These are phyloP conservation scores for Achlya hypogyna DNA, from an alignment of 352 stramenopile species.

Conservation along the genomic window DNA sequence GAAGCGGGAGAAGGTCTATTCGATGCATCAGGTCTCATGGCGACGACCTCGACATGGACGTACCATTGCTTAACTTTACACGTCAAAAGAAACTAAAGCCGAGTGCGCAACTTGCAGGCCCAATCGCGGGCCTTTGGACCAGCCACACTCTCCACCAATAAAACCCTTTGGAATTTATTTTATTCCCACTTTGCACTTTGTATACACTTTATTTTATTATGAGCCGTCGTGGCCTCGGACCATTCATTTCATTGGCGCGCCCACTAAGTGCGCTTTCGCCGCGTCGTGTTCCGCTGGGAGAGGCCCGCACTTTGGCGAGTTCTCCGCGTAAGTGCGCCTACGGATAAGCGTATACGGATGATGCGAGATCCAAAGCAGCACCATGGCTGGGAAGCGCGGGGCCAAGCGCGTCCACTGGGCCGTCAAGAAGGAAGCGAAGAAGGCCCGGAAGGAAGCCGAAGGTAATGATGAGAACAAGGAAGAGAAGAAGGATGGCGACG, in stretches of 20 bases:
- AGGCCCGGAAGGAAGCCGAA: slow-evolving; percentile 7
- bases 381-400: not conserved
- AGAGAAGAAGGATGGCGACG: slow-evolving; percentile 23
- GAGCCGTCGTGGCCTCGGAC: not conserved
- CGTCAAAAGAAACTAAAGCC: slow-evolving; percentile 21
- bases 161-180: not conserved
- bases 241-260: slow-evolving; percentile 4
- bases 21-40: not conserved
- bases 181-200: slow-evolving; percentile 5
- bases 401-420: slow-evolving; percentile 12
- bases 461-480: slow-evolving; percentile 17
- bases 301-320: not conserved
- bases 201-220: not conserved
- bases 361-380: not conserved
- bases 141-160: slow-evolving; percentile 20
- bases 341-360: not conserved
- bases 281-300: not conserved
- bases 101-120: not conserved
- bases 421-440: slow-evolving; percentile 63
- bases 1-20: slow-evolving; percentile 97
- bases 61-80: slow-evolving; percentile 23
- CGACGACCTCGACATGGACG: not conserved
- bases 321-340: not conserved
- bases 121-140: not conserved
- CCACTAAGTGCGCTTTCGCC: not conserved